Evolutionary conservation across 1,284 basidiomycete species (phyloP).

Genomic region (Lentinula novae-zelandiae): DNA sequence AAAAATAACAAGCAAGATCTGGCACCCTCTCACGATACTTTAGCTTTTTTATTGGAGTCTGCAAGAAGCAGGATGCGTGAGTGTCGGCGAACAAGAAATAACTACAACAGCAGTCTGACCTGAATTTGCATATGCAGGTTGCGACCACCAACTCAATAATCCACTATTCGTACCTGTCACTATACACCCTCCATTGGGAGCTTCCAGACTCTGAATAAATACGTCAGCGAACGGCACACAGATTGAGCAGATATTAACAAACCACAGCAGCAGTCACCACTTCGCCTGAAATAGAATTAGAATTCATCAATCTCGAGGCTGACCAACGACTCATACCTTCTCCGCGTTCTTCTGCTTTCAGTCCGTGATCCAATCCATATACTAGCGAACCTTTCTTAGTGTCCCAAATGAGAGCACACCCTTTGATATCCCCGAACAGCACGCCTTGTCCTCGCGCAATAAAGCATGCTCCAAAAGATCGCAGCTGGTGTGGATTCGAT

Average conservation of each 20-base stretch:
- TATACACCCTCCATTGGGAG: constrained; percentile 29
- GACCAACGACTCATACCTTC: constrained; percentile 38
- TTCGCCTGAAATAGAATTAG: constrained; percentile 36
- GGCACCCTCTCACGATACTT: background rate
- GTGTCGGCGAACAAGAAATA: background rate
- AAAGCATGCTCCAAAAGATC: constrained; percentile 37
- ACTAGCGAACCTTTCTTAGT: constrained; percentile 43
- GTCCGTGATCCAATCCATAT: constrained; percentile 52
- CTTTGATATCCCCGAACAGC: constrained; percentile 49
- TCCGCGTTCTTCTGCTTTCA: background rate
- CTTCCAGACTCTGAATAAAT: constrained; percentile 3
- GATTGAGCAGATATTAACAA: constrained; percentile 20
- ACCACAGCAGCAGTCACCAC: constrained; percentile 54
- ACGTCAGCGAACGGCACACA: background rate
- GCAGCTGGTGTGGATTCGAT: background rate
- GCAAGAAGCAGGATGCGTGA: background rate
- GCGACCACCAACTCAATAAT: constrained; percentile 53
- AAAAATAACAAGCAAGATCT: background rate
- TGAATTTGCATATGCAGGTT: constrained; percentile 32
- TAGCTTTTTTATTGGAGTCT: constrained; percentile 5
- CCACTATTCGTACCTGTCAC: constrained; percentile 56
- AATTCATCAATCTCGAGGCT: background rate
- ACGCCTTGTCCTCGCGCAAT: constrained; percentile 46
- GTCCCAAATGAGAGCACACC: constrained; percentile 60
- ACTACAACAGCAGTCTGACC: constrained; percentile 16